These are phyloP conservation scores for Tulasnella sp. DNA, from an alignment of 768 basidiomycete genomes.

Conservation along the genomic window DNA sequence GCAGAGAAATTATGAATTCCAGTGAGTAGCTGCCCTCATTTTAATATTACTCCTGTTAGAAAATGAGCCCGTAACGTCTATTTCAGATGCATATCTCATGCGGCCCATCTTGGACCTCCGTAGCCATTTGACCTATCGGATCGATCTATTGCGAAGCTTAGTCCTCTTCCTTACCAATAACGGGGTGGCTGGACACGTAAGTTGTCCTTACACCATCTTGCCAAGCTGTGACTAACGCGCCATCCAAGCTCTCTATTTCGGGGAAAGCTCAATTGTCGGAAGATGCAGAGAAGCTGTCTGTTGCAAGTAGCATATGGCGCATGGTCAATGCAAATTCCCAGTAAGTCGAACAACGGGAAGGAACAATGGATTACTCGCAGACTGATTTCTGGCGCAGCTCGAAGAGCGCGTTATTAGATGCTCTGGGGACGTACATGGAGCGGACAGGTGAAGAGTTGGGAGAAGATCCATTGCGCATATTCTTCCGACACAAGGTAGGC, in stretches of 20 bases:
- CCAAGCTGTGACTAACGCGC: neutral
- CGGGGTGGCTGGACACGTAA: slow-evolving; percentile 10
- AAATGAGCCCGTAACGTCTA: neutral
- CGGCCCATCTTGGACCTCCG: slow-evolving; percentile 4
- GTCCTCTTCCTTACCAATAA: slow-evolving; percentile 13
- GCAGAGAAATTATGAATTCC: slow-evolving; percentile 15
- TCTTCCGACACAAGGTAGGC: slow-evolving; percentile 56
- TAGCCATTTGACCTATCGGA: neutral
- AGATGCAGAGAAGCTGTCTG: slow-evolving; percentile 17
- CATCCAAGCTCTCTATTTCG: slow-evolving; percentile 9
- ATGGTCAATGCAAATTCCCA: slow-evolving; percentile 1
- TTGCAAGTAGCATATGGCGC: slow-evolving; percentile 11
- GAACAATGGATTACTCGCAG: neutral
- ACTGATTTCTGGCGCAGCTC: neutral
- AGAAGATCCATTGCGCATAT: slow-evolving; percentile 71
- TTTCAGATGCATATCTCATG: slow-evolving; percentile 1
- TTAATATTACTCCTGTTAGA: neutral
- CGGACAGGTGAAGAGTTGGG: slow-evolving; percentile 43
- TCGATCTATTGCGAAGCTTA: slow-evolving; percentile 5
- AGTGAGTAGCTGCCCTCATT: neutral
- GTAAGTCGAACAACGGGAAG: neutral
- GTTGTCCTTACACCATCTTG: neutral
- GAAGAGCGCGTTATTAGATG: slow-evolving; percentile 42
- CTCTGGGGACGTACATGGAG: slow-evolving; percentile 59
- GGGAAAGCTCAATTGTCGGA: slow-evolving; percentile 1